These are phyloP conservation scores for Vaccinium macrocarpon DNA, from an alignment of 148 eudicot genomes.

Conservation along the genomic window DNA sequence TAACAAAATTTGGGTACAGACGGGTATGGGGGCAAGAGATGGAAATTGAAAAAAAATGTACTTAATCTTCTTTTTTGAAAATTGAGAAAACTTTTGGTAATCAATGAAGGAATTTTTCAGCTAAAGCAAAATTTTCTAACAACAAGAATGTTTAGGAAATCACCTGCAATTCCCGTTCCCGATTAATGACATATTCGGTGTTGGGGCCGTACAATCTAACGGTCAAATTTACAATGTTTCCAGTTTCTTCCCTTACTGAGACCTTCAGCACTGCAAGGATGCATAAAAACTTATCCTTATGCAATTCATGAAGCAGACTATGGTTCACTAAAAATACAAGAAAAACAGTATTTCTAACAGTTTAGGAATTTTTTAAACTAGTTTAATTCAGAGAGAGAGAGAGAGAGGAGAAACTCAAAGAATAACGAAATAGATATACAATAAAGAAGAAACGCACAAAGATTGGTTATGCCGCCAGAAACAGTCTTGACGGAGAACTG, in stretches of 20 bases:
- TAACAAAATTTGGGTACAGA: background rate
- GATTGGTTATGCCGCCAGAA: constrained; percentile 94
- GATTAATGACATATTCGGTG: constrained; percentile 88
- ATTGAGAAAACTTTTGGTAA: background rate
- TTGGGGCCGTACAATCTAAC: constrained; percentile 95
- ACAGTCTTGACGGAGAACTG: constrained; percentile 57
- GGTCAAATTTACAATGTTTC: constrained; percentile 44
- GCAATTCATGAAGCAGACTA: background rate
- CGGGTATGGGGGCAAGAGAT: background rate
- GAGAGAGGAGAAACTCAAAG: background rate
- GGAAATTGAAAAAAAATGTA: background rate
- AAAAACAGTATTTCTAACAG: background rate
- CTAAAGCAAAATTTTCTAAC: background rate
- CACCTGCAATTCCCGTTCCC: constrained; percentile 85
- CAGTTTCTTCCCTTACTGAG: constrained; percentile 58
- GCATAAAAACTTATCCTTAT: background rate
- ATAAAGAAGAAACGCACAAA: constrained; percentile 45
- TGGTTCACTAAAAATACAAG: background rate
- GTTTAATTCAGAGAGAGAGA: background rate
- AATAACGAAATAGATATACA: constrained; percentile 3
- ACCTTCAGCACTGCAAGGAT: constrained; percentile 81
- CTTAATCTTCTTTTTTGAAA: background rate
- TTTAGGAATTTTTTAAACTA: background rate
- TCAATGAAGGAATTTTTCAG: too few species aligned
- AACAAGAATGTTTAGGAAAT: constrained; percentile 15